Conservation (phyloP, 495 filamentous ascomycete species). For the Penicillium cataractarum region DNA sequence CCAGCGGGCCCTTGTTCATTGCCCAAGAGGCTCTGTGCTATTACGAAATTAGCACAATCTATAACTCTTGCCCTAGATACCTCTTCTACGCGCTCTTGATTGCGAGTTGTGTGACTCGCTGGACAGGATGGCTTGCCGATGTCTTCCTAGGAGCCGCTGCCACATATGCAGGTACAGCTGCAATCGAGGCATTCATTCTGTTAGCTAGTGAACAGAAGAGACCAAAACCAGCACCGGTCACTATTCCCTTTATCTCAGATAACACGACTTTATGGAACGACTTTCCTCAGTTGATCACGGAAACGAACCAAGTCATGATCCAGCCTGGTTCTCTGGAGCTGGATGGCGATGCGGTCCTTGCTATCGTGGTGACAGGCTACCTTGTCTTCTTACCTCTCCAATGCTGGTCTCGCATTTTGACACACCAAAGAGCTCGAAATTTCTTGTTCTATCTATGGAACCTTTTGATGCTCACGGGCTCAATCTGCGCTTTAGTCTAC, state of each 20-base stretch:
- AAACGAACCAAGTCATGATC: constrained; percentile 22
- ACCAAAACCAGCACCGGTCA: constrained; percentile 20
- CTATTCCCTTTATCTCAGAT: constrained; percentile 29
- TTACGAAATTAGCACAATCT: constrained; percentile 43
- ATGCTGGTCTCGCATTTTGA: constrained; percentile 38
- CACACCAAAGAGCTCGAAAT: constrained; percentile 28
- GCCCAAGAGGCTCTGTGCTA: constrained; percentile 38
- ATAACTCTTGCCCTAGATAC: constrained; percentile 41
- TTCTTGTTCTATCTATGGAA: constrained; percentile 39
- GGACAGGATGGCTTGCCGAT: constrained; percentile 40
- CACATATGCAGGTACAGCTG: constrained; percentile 40
- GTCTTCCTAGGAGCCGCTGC: constrained; percentile 39
- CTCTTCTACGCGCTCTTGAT: constrained; percentile 40
- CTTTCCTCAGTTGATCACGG: constrained; percentile 34
- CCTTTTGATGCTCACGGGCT: constrained; percentile 36
- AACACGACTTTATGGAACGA: constrained; percentile 20
- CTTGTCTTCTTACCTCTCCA: constrained; percentile 43
- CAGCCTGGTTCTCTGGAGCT: constrained; percentile 36
- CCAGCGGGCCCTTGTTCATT: constrained; percentile 34
- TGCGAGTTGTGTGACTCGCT: constrained; percentile 34
- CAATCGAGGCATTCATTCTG: constrained; percentile 41
- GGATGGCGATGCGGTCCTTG: constrained; percentile 40
- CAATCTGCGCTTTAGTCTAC: constrained; percentile 34
- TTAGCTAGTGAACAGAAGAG: constrained; percentile 23
- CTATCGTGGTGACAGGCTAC: constrained; percentile 43